Percentiles rank a stretch among this genome's conserved stretches.
Evolutionary conservation across 139 green algal genomes (phyloP).

Genomic region (Zygnema circumcarinatum): DNA sequence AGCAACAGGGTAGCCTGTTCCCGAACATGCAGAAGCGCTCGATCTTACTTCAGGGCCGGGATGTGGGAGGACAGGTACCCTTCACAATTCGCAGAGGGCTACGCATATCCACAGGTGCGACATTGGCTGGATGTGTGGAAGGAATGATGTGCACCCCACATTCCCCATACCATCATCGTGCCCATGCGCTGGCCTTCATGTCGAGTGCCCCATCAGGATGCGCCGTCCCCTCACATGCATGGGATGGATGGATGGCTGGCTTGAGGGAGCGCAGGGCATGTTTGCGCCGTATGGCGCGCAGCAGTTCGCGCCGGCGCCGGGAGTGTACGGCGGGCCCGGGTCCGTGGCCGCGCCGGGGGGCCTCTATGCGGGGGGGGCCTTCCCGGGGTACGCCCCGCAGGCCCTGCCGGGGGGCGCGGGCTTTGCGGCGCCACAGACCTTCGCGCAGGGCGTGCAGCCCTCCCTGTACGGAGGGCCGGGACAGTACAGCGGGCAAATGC

Average conservation of each 20-base stretch:
- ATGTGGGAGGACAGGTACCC: neutral
- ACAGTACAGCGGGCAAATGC: no score
- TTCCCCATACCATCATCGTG: neutral
- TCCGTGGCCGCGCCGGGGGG: neutral
- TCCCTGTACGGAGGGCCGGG: no score
- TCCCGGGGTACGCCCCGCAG: neutral
- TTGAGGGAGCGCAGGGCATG: neutral
- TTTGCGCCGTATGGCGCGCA: neutral
- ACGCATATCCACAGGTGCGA: neutral
- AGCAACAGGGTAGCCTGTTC: neutral
- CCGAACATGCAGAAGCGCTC: neutral
- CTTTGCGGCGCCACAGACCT: conserved; percentile 8
- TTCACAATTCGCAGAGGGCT: neutral
- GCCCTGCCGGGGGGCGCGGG: neutral
- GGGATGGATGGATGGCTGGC: neutral
- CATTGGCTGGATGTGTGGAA: neutral
- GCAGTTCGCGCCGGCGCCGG: neutral
- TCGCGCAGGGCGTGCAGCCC: no score
- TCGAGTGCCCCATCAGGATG: neutral
- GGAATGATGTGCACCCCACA: neutral
- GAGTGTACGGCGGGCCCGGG: neutral
- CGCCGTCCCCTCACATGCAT: neutral
- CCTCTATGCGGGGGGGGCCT: conserved; percentile 20
- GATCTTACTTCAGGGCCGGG: neutral
- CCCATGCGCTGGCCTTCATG: neutral